Evolutionary conservation across 164 flowering plant species (phyloP).

Genomic region (Umbilicus rupestris): DNA sequence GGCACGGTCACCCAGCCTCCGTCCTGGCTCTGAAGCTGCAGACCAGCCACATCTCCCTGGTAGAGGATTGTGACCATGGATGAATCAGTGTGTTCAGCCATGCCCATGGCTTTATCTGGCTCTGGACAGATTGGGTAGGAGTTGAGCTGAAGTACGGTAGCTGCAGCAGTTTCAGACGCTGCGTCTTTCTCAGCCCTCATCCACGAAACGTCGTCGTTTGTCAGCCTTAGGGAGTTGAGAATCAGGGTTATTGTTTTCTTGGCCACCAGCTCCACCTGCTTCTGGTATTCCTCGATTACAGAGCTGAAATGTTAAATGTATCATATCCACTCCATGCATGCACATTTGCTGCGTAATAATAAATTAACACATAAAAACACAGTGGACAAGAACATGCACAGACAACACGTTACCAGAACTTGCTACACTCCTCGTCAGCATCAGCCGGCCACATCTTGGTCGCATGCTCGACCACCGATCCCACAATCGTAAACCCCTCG

Average conservation of each 20-base stretch:
- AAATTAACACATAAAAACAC: neutral
- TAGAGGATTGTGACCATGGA: constrained; percentile 72
- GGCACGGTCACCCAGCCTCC: constrained; percentile 69
- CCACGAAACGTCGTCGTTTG: constrained; percentile 52
- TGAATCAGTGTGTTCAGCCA: constrained; percentile 88
- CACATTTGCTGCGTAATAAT: too few species aligned
- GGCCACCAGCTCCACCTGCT: constrained; percentile 57
- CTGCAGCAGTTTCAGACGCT: constrained; percentile 17
- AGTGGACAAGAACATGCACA: neutral
- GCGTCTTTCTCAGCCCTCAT: constrained; percentile 30
- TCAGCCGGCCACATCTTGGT: constrained; percentile 73
- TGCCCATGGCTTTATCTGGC: constrained; percentile 89
- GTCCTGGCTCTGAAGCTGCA: constrained; percentile 52
- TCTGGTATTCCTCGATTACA: constrained; percentile 55
- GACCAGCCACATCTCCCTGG: constrained; percentile 68
- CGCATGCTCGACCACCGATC: constrained; percentile 63
- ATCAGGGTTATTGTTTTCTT: constrained; percentile 43
- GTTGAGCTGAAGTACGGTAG: constrained; percentile 54
- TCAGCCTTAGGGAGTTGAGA: constrained; percentile 53
- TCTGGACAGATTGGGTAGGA: constrained; percentile 90
- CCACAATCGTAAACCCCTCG: constrained; percentile 77
- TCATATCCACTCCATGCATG: too few species aligned
- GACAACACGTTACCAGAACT: constrained; percentile 52
- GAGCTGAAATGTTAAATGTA: constrained; percentile 33
- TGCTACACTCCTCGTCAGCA: constrained; percentile 34